A percentile compares a stretch with the other conserved stretches of the same genome.
These are phyloP conservation scores for Calonectria multiphialidica DNA, from an alignment of 2,329 filamentous ascomycete genomes.

Conservation along the genomic window DNA sequence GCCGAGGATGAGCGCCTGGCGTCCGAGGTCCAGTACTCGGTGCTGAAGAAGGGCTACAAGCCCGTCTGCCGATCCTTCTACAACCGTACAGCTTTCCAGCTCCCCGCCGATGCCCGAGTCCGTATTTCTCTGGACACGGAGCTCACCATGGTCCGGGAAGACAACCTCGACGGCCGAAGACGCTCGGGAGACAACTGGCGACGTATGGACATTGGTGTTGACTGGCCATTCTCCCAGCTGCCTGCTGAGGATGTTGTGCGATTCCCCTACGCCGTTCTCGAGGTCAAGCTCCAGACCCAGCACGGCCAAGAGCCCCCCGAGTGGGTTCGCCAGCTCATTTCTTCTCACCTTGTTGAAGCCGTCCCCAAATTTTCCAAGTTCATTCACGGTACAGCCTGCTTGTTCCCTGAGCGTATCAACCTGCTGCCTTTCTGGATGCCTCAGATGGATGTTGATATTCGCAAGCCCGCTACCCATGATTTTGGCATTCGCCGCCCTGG, in stretches of 20 bases:
- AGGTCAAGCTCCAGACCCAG: conserved; percentile 98
- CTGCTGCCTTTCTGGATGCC: conserved; percentile 97
- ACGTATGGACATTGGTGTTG: conserved; percentile 96
- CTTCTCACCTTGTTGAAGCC: conserved; percentile 96
- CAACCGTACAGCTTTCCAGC: conserved; percentile 96
- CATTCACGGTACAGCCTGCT: conserved; percentile 90
- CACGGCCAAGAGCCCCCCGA: conserved; percentile 94
- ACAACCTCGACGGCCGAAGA: conserved; percentile 86
- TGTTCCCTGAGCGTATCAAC: conserved; percentile 90
- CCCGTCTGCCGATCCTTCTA: conserved; percentile 97
- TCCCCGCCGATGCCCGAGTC: conserved; percentile 94
- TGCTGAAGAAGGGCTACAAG: conserved; percentile 86
- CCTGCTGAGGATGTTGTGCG: conserved; percentile 86
- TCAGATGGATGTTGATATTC: conserved; percentile 98
- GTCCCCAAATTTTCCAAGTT: conserved; percentile 99
- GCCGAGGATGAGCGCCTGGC: conserved; percentile 91
- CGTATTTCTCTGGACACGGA: conserved; percentile 98
- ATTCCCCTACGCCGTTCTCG: conserved; percentile 95
- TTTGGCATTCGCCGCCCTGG: conserved; percentile 91
- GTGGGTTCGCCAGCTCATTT: conserved; percentile 94
- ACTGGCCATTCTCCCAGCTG: conserved; percentile 92
- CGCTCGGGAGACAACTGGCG: conserved; percentile 93
- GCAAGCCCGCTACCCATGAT: conserved; percentile 87
- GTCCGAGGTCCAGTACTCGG: conserved; percentile 92
- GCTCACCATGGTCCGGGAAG: conserved; percentile 93